Conservation (phyloP, 345 rosid species). For the Alliaria petiolata region DNA sequence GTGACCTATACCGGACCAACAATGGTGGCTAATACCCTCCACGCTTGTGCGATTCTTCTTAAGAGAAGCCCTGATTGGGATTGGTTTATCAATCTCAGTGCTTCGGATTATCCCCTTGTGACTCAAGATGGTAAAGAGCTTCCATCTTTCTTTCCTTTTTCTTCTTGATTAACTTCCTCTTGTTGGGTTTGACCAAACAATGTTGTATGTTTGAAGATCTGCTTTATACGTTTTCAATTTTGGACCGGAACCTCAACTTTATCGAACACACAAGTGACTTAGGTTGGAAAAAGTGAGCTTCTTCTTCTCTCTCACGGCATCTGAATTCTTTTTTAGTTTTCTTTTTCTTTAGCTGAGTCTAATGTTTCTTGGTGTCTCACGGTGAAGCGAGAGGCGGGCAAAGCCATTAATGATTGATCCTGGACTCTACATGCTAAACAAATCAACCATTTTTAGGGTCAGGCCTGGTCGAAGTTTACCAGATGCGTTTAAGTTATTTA, state of each 20-base stretch:
- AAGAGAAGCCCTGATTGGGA: constrained; percentile 84
- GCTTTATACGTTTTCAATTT: constrained; percentile 56
- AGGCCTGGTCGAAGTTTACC: constrained; percentile 74
- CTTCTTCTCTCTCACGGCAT: background rate
- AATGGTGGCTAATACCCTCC: constrained; percentile 98
- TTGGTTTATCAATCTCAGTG: constrained; percentile 99
- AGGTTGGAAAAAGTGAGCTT: constrained; percentile 92
- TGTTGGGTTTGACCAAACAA: constrained; percentile 4
- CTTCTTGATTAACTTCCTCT: background rate
- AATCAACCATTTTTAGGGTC: constrained; percentile 72
- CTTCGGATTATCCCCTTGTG: constrained; percentile 96
- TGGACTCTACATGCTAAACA: constrained; percentile 68
- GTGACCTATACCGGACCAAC: constrained; percentile 98
- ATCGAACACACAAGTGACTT: constrained; percentile 83
- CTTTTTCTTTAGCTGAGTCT: background rate
- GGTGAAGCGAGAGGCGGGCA: constrained; percentile 93
- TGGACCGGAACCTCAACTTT: constrained; percentile 75
- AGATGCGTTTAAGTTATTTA: constrained; percentile 74
- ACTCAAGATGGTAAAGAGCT: constrained; percentile 86
- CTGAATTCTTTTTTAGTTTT: background rate
- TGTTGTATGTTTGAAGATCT: constrained; percentile 60
- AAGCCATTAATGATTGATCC: constrained; percentile 96
- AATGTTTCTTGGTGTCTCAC: background rate
- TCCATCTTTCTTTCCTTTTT: background rate
- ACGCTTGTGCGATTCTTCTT: constrained; percentile 93